Percentiles rank a stretch among this genome's conserved stretches.
Conservation (phyloP, 192 early-diverging fungal species). For the Entrophospora sp. region DNA sequence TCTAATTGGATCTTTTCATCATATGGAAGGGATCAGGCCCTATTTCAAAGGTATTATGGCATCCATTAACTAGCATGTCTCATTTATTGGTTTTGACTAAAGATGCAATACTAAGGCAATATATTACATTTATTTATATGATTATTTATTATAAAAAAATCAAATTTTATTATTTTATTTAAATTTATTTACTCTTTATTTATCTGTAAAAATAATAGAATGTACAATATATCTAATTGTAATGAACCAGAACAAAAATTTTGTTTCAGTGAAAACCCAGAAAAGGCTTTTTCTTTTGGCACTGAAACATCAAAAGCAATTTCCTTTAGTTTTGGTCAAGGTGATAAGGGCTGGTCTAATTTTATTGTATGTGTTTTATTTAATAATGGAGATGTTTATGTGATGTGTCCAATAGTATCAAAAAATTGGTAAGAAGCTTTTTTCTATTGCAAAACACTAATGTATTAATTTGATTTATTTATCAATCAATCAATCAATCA, state of each 20-base stretch:
- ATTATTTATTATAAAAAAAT: too few species aligned
- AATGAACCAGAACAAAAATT: slow-evolving; percentile 62
- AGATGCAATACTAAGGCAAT: slow-evolving; percentile 51
- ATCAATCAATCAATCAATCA: too few species aligned
- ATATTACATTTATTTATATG: background rate
- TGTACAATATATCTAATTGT: slow-evolving; percentile 58
- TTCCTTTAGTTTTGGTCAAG: slow-evolving; percentile 41
- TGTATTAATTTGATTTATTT: background rate
- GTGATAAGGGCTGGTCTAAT: slow-evolving; percentile 55
- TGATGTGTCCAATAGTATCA: slow-evolving; percentile 72
- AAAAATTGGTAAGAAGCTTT: slow-evolving; percentile 40
- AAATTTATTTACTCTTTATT: too few species aligned
- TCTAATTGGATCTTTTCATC: slow-evolving; percentile 21
- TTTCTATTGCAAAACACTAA: background rate
- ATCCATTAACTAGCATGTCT: slow-evolving; percentile 60
- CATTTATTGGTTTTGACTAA: slow-evolving; percentile 64
- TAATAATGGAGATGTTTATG: slow-evolving; percentile 62
- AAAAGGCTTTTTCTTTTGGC: slow-evolving; percentile 28
- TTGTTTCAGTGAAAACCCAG: slow-evolving; percentile 31
- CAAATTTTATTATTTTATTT: background rate
- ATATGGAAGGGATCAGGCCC: slow-evolving; percentile 25
- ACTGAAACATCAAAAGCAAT: slow-evolving; percentile 30
- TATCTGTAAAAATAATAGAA: slow-evolving; percentile 26
- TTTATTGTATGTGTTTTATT: slow-evolving; percentile 63
- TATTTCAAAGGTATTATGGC: slow-evolving; percentile 69